phyloP scores from a whole-genome alignment of 371 early-diverging fungal genomes.

The Mucor mucedo region DNA sequence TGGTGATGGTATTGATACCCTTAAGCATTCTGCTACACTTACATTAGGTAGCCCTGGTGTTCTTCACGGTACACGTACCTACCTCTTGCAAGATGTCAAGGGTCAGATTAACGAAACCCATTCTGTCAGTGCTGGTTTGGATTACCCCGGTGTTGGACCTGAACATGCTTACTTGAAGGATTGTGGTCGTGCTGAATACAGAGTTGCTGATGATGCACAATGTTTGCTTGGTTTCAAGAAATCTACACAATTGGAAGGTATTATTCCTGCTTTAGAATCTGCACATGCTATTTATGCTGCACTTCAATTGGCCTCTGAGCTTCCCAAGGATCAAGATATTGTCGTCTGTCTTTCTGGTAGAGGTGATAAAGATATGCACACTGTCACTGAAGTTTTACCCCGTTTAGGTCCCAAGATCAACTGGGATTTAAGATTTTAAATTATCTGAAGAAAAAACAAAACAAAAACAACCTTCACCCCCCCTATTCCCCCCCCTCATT shows the following conservation, averaged over 20 bases:
- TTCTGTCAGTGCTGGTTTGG: slow-evolving; percentile 93
- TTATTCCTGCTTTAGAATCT: slow-evolving; percentile 94
- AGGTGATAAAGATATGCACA: slow-evolving; percentile 97
- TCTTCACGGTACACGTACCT: slow-evolving; percentile 95
- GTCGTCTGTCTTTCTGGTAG: slow-evolving; percentile 93
- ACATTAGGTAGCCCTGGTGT: slow-evolving; percentile 90
- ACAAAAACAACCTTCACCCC: too few species aligned
- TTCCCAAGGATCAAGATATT: slow-evolving; percentile 83
- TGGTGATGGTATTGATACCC: slow-evolving; percentile 87
- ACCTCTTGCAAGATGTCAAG: slow-evolving; percentile 88
- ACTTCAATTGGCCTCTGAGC: slow-evolving; percentile 75
- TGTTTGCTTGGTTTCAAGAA: slow-evolving; percentile 88
- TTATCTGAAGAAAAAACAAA: too few species aligned
- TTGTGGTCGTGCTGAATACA: slow-evolving; percentile 85
- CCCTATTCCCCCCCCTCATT: too few species aligned
- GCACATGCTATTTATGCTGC: slow-evolving; percentile 92
- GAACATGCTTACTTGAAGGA: slow-evolving; percentile 95
- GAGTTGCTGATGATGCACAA: slow-evolving; percentile 84
- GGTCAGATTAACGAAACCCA: slow-evolving; percentile 97
- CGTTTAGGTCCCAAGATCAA: slow-evolving; percentile 88
- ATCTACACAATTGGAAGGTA: slow-evolving; percentile 90
- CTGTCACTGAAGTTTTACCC: slow-evolving; percentile 91
- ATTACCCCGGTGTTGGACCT: slow-evolving; percentile 98
- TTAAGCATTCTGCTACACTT: slow-evolving; percentile 89
- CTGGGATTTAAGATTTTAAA: slow-evolving; percentile 86